Evolutionary conservation across 2,329 filamentous ascomycete genomes (phyloP).

Genomic region (Aaosphaeria arxii): DNA sequence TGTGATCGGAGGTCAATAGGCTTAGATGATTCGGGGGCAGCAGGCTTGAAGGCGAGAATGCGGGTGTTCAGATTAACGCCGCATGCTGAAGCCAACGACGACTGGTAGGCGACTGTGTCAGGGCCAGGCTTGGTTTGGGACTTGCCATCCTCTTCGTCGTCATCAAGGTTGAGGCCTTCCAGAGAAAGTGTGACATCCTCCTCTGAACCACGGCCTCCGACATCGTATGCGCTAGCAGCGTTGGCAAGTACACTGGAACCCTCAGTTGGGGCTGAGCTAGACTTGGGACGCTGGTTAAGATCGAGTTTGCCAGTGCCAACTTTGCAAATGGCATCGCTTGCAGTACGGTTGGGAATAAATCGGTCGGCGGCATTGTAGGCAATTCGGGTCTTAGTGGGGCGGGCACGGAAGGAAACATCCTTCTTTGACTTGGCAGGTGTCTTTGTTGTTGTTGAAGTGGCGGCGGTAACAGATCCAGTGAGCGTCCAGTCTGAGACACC

Average conservation of each 20-base stretch:
- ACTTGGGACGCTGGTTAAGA: constrained; percentile 58
- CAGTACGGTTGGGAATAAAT: constrained; percentile 91
- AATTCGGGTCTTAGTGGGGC: constrained; percentile 37
- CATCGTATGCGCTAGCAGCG: constrained; percentile 65
- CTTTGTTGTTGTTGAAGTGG: constrained; percentile 48
- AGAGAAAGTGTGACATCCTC: constrained; percentile 76
- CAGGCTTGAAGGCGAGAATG: constrained; percentile 97
- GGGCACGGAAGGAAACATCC: constrained; percentile 28
- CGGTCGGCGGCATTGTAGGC: constrained; percentile 74
- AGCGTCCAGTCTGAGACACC: constrained; percentile 91
- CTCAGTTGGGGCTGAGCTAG: constrained; percentile 63
- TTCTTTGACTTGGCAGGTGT: constrained; percentile 41
- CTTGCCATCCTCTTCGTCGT: constrained; percentile 62
- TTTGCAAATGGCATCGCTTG: constrained; percentile 84
- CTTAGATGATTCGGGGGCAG: constrained; percentile 95
- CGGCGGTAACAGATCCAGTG: constrained; percentile 67
- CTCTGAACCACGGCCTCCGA: constrained; percentile 58
- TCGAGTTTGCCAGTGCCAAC: constrained; percentile 82
- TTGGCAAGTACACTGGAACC: constrained; percentile 74
- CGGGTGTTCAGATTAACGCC: constrained; percentile 91
- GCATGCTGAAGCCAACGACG: constrained; percentile 84
- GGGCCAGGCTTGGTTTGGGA: constrained; percentile 77
- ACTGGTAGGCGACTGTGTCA: constrained; percentile 86
- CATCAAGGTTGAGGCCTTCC: constrained; percentile 74
- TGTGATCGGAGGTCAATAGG: constrained; percentile 96